Evolutionary conservation across 495 filamentous ascomycete genomes (phyloP).

Genomic region (Astrothelium macrocarpum): DNA sequence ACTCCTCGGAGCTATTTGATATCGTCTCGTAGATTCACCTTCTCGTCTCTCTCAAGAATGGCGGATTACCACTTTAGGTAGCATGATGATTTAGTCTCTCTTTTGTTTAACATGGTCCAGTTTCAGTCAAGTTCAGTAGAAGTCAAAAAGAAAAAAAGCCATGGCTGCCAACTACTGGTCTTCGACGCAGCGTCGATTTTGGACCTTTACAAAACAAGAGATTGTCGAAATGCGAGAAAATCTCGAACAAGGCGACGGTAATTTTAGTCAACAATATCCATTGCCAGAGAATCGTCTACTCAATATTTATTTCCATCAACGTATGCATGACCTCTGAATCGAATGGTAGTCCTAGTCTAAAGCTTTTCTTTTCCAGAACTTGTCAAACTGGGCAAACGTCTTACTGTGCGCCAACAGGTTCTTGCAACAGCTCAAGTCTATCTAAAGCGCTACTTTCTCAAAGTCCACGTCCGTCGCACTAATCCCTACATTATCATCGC

Average conservation of each 20-base stretch:
- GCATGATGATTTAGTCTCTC: not conserved
- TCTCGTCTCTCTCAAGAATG: not conserved
- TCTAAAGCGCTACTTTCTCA: slow-evolving; percentile 84
- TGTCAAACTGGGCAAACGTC: slow-evolving; percentile 67
- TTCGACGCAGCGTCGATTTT: slow-evolving; percentile 79
- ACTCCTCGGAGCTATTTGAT: too few species aligned
- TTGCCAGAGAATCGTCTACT: slow-evolving; percentile 73
- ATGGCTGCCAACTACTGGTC: slow-evolving; percentile 99
- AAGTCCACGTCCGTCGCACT: slow-evolving; percentile 81
- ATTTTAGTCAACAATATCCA: slow-evolving; percentile 57
- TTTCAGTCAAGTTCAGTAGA: not conserved
- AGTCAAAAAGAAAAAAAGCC: slow-evolving; percentile 1
- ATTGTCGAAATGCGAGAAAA: slow-evolving; percentile 61
- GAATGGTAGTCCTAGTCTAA: not conserved
- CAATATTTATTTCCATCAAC: slow-evolving; percentile 85
- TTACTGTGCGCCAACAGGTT: slow-evolving; percentile 73
- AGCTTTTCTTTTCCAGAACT: slow-evolving; percentile 49
- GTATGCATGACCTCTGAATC: slow-evolving; percentile 39
- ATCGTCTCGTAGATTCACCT: too few species aligned
- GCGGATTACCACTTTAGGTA: not conserved
- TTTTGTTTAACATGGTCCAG: not conserved
- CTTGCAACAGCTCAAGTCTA: slow-evolving; percentile 94
- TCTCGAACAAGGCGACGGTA: slow-evolving; percentile 58
- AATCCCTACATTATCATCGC: slow-evolving; percentile 88
- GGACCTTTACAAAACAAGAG: slow-evolving; percentile 78